phyloP scores from a whole-genome alignment of 176 grass and related monocot genomes.

The Urochloa ruziziensis region DNA sequence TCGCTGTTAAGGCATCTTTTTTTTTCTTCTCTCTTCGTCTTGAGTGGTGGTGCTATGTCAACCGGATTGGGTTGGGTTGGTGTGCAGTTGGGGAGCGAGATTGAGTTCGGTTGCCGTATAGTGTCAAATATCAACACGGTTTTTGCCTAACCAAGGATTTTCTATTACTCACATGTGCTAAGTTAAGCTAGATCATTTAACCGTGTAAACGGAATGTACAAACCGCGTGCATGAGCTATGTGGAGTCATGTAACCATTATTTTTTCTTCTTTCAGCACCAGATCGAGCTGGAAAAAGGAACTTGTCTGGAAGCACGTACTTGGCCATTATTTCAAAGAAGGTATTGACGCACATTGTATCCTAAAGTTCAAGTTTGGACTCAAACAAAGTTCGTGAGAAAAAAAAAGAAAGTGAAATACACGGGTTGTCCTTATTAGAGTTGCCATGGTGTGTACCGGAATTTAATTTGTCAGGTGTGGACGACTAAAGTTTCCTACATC shows the following conservation, averaged over 20 bases:
- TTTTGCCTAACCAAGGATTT: background rate
- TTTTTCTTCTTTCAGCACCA: background rate
- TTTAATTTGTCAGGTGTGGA: no score
- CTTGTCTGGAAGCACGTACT: background rate
- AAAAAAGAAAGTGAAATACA: no score
- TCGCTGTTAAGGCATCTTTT: background rate
- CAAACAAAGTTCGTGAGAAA: no score
- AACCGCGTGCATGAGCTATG: background rate
- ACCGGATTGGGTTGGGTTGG: conserved; percentile 25
- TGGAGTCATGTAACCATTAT: background rate
- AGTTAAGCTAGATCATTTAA: background rate
- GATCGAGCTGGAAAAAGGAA: background rate
- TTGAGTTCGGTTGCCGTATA: background rate
- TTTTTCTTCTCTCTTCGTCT: background rate
- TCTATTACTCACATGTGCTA: background rate
- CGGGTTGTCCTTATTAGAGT: no score
- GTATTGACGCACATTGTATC: background rate
- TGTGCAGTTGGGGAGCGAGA: background rate
- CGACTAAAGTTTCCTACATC: no score
- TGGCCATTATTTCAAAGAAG: no score
- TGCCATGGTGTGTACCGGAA: no score
- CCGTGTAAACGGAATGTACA: background rate
- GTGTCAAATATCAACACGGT: background rate
- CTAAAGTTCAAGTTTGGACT: no score
- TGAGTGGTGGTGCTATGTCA: background rate